phyloP scores from a whole-genome alignment of 768 basidiomycete species.

The Cystofilobasidium bisporidii region DNA sequence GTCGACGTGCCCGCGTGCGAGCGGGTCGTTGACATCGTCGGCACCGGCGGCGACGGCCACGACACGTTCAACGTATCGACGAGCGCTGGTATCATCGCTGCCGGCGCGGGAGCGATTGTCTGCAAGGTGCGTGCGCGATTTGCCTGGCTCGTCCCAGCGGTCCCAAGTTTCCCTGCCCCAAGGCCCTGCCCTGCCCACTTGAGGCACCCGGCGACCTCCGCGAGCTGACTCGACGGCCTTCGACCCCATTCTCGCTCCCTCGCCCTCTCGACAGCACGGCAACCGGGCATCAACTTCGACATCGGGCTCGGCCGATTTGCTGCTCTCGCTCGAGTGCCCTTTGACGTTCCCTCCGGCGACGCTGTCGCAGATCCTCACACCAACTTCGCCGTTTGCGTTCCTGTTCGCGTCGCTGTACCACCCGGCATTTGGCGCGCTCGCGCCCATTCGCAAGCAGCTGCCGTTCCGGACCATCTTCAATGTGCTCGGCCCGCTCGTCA shows the following conservation, averaged over 20 bases:
- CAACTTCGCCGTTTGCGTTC: conserved; percentile 57
- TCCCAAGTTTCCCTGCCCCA: no score
- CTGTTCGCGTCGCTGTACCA: conserved; percentile 92
- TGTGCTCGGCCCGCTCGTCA: conserved; percentile 83
- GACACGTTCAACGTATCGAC: conserved; percentile 97
- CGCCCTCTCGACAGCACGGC: conserved; percentile 57
- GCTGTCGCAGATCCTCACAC: conserved; percentile 47
- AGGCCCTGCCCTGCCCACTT: no score
- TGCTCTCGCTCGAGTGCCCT: conserved; percentile 69
- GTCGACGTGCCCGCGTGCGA: conserved; percentile 26
- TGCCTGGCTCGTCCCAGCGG: not conserved
- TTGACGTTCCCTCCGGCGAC: conserved; percentile 51
- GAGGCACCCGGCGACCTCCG: no score
- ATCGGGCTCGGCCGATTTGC: conserved; percentile 86
- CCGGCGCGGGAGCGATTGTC: conserved; percentile 85
- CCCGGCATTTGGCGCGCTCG: conserved; percentile 68
- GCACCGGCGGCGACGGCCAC: conserved; percentile 89
- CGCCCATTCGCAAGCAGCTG: conserved; percentile 71
- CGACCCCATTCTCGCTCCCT: no score
- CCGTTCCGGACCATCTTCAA: conserved; percentile 98
- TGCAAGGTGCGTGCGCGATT: conserved; percentile 58
- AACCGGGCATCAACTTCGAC: conserved; percentile 79
- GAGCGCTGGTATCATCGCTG: conserved; percentile 83
- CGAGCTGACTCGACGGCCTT: no score
- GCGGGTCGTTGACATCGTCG: conserved; percentile 65